phyloP scores from a whole-genome alignment of 1,284 basidiomycete species.

The Volvariella volvacea region DNA sequence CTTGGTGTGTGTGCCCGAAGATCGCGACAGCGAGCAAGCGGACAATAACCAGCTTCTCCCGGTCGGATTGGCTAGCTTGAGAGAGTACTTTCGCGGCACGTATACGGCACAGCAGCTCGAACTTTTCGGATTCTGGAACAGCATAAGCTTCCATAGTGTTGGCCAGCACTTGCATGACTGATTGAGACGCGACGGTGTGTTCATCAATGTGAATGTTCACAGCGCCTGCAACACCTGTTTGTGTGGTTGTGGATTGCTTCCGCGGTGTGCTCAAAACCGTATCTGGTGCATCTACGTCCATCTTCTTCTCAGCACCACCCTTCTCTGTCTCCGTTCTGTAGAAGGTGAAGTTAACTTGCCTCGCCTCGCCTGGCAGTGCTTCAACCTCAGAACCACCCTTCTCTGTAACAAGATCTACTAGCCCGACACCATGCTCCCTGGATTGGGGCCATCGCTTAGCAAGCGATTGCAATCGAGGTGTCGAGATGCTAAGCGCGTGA shows the following conservation, averaged over 20 bases:
- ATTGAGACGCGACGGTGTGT: constrained; percentile 49
- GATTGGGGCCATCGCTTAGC: constrained; percentile 71
- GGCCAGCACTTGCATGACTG: constrained; percentile 69
- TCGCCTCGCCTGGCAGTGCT: constrained; percentile 56
- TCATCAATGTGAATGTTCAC: constrained; percentile 61
- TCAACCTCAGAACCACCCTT: constrained; percentile 49
- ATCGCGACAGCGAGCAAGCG: constrained; percentile 87
- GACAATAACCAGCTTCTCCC: constrained; percentile 78
- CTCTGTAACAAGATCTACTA: constrained; percentile 59
- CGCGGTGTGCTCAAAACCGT: constrained; percentile 25
- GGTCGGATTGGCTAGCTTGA: constrained; percentile 49
- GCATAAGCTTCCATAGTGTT: constrained; percentile 68
- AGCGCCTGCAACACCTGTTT: constrained; percentile 40
- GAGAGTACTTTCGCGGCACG: constrained; percentile 70
- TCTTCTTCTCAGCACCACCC: constrained; percentile 22
- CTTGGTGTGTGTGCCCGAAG: constrained; percentile 79
- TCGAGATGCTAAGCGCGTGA: constrained; percentile 71
- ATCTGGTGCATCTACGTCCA: constrained; percentile 38
- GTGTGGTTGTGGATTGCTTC: constrained; percentile 24
- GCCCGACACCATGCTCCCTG: constrained; percentile 65
- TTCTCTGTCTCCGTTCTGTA: constrained; percentile 49
- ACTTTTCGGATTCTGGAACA: constrained; percentile 81
- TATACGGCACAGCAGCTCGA: constrained; percentile 85
- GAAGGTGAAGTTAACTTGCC: constrained; percentile 72
- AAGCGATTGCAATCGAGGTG: constrained; percentile 64